These are phyloP conservation scores for Metschnikowia koreensis DNA, from an alignment of 805 yeast species.

Conservation along the genomic window DNA sequence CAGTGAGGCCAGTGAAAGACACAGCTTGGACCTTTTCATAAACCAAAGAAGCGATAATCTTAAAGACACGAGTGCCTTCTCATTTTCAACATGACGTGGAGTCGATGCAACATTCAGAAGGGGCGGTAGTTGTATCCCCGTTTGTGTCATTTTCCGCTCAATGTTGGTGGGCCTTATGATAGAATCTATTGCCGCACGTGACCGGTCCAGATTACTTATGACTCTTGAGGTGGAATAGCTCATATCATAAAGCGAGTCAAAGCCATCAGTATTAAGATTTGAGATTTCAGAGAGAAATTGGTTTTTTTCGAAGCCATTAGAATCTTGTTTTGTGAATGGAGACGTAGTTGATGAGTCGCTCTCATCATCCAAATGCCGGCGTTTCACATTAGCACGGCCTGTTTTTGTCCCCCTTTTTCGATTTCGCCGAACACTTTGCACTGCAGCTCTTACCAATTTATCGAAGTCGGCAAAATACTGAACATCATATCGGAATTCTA, in stretches of 20 bases:
- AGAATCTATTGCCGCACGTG: conserved; percentile 47
- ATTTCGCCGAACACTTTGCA: conserved; percentile 89
- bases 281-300: conserved; percentile 36
- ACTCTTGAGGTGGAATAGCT: conserved; percentile 31
- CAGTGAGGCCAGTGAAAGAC: conserved; percentile 45
- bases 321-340: not conserved
- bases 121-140: conserved; percentile 13
- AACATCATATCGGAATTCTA: conserved; percentile 71
- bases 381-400: conserved; percentile 15
- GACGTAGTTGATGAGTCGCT: not conserved
- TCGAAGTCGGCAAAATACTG: conserved; percentile 72
- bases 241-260: conserved; percentile 34
- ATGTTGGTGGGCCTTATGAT: conserved; percentile 40
- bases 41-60: conserved; percentile 14
- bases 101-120: conserved; percentile 4
- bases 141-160: conserved; percentile 4
- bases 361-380: conserved; percentile 8
- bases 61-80: conserved; percentile 8
- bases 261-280: conserved; percentile 31
- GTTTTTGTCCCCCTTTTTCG: conserved; percentile 59
- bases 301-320: not conserved
- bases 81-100: conserved; percentile 10
- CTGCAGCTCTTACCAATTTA: conserved; percentile 86
- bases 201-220: conserved; percentile 34
- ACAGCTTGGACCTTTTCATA: conserved; percentile 62